phyloP scores from a whole-genome alignment of 768 basidiomycete genomes.

The Lyophyllum shimeji region DNA sequence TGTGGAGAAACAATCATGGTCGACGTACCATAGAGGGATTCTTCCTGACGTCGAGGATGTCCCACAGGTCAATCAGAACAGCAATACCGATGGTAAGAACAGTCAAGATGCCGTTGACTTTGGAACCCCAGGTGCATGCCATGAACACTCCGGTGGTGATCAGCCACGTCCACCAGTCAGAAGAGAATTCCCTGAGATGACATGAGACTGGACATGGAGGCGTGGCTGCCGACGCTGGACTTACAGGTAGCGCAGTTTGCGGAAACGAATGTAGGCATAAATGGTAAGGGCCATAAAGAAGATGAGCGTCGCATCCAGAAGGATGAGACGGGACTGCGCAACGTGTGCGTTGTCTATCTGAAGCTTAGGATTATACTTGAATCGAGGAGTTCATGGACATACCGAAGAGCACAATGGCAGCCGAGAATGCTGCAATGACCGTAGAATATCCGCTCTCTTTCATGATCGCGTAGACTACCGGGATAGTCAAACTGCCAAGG shows the following conservation, averaged over 20 bases:
- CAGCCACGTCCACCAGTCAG: constrained; percentile 95
- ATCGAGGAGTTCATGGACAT: constrained; percentile 26
- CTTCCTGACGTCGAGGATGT: constrained; percentile 81
- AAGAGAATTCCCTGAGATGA: constrained; percentile 71
- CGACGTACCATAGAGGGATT: constrained; percentile 71
- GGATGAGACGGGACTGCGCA: constrained; percentile 93
- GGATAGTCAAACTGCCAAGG: constrained; percentile 86
- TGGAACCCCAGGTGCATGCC: constrained; percentile 95
- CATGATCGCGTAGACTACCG: constrained; percentile 95
- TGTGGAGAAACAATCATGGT: constrained; percentile 1
- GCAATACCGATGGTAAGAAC: constrained; percentile 88
- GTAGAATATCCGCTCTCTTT: constrained; percentile 97
- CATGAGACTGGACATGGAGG: neutral
- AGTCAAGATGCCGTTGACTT: constrained; percentile 95
- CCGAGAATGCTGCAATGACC: constrained; percentile 87
- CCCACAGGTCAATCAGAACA: constrained; percentile 93
- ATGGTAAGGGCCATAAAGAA: constrained; percentile 96
- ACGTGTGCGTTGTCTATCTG: constrained; percentile 90
- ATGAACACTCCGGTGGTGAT: constrained; percentile 87
- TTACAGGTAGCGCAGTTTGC: constrained; percentile 87
- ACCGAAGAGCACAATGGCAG: constrained; percentile 86
- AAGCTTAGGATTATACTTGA: neutral
- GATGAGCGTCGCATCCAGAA: constrained; percentile 90
- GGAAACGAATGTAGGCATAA: constrained; percentile 91
- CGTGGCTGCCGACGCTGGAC: constrained; percentile 19